Conservation (phyloP, 1,139 yeast species). For the Magnusiomyces tetraspermus region DNA sequence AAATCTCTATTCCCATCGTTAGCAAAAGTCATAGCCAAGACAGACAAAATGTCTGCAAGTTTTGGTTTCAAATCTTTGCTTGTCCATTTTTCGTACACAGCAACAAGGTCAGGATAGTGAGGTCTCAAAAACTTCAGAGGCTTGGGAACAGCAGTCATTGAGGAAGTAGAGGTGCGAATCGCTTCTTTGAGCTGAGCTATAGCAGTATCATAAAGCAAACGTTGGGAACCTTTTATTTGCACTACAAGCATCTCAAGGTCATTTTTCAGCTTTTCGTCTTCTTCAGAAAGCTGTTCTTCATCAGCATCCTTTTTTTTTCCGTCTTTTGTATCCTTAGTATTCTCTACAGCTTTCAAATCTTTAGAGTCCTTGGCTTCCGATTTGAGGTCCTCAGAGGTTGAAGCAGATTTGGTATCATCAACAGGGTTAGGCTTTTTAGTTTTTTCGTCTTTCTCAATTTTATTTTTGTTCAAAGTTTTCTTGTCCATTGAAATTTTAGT, state of each 20-base stretch:
- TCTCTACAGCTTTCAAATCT: no score
- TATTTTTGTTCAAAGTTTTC: no score
- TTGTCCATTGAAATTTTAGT: no score
- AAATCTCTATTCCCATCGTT: slow-evolving; percentile 77
- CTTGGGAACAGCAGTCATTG: slow-evolving; percentile 99
- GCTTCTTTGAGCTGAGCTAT: slow-evolving; percentile 61
- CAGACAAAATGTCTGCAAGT: slow-evolving; percentile 82
- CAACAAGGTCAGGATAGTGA: slow-evolving; percentile 58
- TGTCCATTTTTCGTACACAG: slow-evolving; percentile 61
- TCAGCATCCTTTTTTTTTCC: slow-evolving; percentile 32
- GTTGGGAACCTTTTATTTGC: slow-evolving; percentile 31
- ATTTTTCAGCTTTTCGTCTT: slow-evolving; percentile 78
- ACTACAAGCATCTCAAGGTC: slow-evolving; percentile 85
- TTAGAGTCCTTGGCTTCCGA: no score
- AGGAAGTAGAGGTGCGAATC: slow-evolving; percentile 88
- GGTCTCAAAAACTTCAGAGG: slow-evolving; percentile 94
- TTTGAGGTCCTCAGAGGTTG: no score
- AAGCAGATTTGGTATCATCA: no score
- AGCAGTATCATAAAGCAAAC: slow-evolving; percentile 46
- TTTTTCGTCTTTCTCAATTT: no score
- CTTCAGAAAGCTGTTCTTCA: slow-evolving; percentile 85
- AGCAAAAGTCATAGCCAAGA: slow-evolving; percentile 89
- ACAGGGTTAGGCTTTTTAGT: no score
- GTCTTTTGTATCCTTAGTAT: slow-evolving; percentile 10
- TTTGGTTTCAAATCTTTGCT: slow-evolving; percentile 35